Conservation (phyloP, 441 rosid genomes). For the Populus hybrid region DNA sequence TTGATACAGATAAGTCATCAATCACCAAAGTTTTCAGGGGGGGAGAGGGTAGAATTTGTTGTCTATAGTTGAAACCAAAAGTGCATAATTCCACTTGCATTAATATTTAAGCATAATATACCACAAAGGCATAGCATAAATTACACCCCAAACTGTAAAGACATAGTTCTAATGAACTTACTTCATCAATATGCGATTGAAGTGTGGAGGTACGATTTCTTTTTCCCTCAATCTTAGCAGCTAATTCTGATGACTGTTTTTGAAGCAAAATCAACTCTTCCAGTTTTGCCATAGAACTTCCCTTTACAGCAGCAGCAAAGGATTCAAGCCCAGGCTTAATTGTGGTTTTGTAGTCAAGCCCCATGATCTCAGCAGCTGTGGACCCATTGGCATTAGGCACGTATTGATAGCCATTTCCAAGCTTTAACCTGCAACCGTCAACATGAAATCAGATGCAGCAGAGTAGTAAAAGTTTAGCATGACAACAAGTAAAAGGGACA, state of each 20-base stretch:
- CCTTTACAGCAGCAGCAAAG: conserved; percentile 44
- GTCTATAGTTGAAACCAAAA: not conserved
- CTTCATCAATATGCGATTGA: conserved; percentile 52
- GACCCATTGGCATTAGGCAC: conserved; percentile 51
- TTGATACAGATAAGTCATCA: not conserved
- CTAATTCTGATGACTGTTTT: conserved; percentile 52
- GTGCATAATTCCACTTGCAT: not conserved
- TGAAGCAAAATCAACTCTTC: conserved; percentile 58
- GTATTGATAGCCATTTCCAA: conserved; percentile 50
- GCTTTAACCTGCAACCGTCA: conserved; percentile 51
- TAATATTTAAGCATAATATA: not conserved
- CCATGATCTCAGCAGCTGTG: conserved; percentile 65
- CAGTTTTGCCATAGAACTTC: conserved; percentile 43
- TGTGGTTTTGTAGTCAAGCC: conserved; percentile 60
- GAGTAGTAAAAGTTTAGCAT: not conserved
- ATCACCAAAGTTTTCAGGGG: not conserved
- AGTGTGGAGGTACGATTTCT: conserved; percentile 30
- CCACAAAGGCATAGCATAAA: not conserved
- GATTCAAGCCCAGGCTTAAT: conserved; percentile 64
- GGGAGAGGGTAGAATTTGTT: not conserved
- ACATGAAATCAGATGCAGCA: not conserved
- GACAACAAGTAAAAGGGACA: not conserved
- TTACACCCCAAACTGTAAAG: not conserved
- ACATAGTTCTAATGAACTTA: conserved; percentile 24
- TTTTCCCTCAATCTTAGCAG: conserved; percentile 48